phyloP scores from a whole-genome alignment of 768 basidiomycete species.

The Pulveroboletus sp. region DNA sequence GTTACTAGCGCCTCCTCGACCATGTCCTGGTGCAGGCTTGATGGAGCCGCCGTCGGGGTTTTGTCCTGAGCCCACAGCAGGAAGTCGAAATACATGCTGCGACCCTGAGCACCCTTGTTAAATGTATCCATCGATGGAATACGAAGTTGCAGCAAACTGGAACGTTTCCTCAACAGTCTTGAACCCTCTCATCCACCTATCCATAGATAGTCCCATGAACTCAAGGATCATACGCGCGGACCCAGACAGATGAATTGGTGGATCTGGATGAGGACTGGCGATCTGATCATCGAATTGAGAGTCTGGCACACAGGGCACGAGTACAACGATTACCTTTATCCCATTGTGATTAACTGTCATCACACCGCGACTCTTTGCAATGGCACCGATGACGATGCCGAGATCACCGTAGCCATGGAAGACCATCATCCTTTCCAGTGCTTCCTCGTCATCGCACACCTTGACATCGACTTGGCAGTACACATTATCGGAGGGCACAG shows the following conservation, averaged over 20 bases:
- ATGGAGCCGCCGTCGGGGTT: constrained; percentile 7
- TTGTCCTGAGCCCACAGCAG: constrained; percentile 43
- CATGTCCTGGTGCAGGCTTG: constrained; percentile 18
- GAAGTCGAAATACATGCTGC: constrained; percentile 60
- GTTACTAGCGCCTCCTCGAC: constrained; percentile 45
- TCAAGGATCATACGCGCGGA: constrained; percentile 47
- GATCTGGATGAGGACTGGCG: constrained; percentile 26
- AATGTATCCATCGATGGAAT: constrained; percentile 32
- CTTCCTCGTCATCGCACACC: constrained; percentile 48
- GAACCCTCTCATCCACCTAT: constrained; percentile 52
- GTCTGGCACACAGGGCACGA: not conserved
- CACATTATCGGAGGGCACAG: constrained; percentile 9
- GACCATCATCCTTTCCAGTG: constrained; percentile 50
- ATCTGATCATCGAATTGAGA: constrained; percentile 26
- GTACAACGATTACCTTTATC: constrained; percentile 44
- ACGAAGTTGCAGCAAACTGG: constrained; percentile 52
- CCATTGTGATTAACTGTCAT: constrained; percentile 48
- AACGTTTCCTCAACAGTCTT: constrained; percentile 50
- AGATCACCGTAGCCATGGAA: constrained; percentile 68
- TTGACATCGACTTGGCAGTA: constrained; percentile 60
- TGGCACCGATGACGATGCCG: constrained; percentile 61
- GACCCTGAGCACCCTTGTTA: constrained; percentile 41
- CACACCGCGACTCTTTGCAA: constrained; percentile 52
- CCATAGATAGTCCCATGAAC: constrained; percentile 57
- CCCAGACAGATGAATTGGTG: constrained; percentile 46